Base-by-base conservation (phyloP, 2,329 filamentous ascomycete species). In the Colletotrichum trifolii region DNA sequence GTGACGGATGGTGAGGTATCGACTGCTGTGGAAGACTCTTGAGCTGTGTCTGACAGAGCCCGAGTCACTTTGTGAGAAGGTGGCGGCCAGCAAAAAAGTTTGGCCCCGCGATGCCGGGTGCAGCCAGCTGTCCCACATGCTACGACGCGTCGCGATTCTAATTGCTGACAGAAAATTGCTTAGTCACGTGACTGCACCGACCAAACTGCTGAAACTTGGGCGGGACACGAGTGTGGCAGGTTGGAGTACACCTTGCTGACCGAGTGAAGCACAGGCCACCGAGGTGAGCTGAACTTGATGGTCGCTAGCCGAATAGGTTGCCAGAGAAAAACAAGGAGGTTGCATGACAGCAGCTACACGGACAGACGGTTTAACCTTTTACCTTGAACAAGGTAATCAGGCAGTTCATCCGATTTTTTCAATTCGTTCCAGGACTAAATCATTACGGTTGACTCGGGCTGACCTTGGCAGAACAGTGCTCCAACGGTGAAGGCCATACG, bases 31-130 rank as follows among this genome's bases (percentile, higher is more conserved):
- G 55, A 61, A 48, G 54, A 54, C 33, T 60, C 65, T 65, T 64
- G 48, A 45, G 60, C 39, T 36, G 45, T 38, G 52, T 25, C 25
- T 25, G 25, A 25, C 25, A 49, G 47, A 61, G 42, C 53, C 59
- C 60, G 60, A 64, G 64, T 66, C 64, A 66, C 64, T 54, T 60
- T 43, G 54, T 48, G 60, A 66, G 60, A 42, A 54, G 58, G 58
- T 47, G 66, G 39, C 36, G 53, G 42, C 46, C 53, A 57, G 64
- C 64, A 64, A 60, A 69, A 69, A 69, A 69, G 66, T 68, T 68
- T 62, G 67, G 68, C 66, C 68, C 68, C 68, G 60, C 68, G 63
- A 64, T 43, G 50, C 57, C 66, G 50, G 52, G 46, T 66, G 64
- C 49, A n/a, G 60, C 48, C 60, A 66, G 54, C 60, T 54, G 60